These are phyloP conservation scores for Hippophae rhamnoides DNA, from an alignment of 306 rosid genomes.

Conservation along the genomic window DNA sequence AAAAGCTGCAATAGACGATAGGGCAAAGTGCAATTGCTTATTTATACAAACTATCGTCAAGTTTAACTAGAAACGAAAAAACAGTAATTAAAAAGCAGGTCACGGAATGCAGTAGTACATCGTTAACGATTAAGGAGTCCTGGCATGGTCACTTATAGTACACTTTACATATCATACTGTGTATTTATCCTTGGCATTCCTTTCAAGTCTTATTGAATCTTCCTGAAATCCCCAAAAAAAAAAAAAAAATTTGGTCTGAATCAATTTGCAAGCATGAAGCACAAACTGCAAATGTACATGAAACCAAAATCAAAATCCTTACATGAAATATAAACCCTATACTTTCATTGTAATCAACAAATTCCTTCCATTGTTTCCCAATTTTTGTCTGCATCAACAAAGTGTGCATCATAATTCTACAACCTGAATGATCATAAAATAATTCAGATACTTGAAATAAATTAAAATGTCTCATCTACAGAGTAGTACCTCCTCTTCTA, in stretches of 20 bases:
- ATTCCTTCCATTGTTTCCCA: conserved; percentile 93
- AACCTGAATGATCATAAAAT: too few species aligned
- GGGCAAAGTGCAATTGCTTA: too few species aligned
- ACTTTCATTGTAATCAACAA: conserved; percentile 60
- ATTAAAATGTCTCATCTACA: too few species aligned
- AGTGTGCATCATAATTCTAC: too few species aligned
- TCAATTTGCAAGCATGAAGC: neutral
- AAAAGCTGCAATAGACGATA: too few species aligned
- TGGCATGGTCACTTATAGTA: conserved; percentile 2
- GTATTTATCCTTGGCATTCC: conserved; percentile 45
- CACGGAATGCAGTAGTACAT: too few species aligned
- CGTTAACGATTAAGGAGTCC: conserved; percentile 5
- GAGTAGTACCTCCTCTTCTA: too few species aligned
- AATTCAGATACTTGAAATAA: too few species aligned
- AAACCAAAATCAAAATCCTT: conserved; percentile 14
- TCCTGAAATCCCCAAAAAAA: conserved; percentile 41
- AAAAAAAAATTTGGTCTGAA: neutral
- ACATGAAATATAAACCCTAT: conserved; percentile 89
- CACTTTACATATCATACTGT: conserved; percentile 31
- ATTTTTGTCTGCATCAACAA: conserved; percentile 26
- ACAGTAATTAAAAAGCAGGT: too few species aligned
- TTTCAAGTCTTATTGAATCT: conserved; percentile 55
- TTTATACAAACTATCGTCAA: too few species aligned
- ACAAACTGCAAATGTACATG: neutral
- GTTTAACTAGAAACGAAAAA: too few species aligned